Evolutionary conservation across 441 rosid genomes (phyloP).

Genomic region (Pelargonium exstipulatum): DNA sequence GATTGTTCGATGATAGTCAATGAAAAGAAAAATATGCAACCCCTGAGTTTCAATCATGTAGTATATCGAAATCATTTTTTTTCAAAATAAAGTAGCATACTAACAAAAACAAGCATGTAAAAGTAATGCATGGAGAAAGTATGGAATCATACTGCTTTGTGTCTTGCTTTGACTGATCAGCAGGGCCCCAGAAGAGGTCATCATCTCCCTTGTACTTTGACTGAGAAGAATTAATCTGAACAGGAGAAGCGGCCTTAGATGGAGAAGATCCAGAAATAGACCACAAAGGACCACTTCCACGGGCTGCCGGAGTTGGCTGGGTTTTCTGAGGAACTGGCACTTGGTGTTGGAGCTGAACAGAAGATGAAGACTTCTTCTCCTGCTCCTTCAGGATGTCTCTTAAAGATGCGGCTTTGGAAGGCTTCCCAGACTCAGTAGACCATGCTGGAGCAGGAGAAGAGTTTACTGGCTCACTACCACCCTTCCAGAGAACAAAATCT

Average conservation of each 20-base stretch:
- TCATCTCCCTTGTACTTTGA: conserved; percentile 66
- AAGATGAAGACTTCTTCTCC: conserved; percentile 50
- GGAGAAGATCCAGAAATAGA: conserved; percentile 54
- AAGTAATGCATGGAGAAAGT: conserved; percentile 15
- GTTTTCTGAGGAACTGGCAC: conserved; percentile 50
- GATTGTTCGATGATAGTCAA: neutral
- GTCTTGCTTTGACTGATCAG: conserved; percentile 69
- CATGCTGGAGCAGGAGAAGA: conserved; percentile 69
- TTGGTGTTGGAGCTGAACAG: conserved; percentile 42
- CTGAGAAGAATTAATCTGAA: conserved; percentile 50
- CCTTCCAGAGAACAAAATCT: conserved; percentile 92
- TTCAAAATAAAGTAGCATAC: neutral
- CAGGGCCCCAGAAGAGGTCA: conserved; percentile 94
- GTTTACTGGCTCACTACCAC: conserved; percentile 37
- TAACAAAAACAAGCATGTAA: neutral
- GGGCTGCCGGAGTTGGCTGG: conserved; percentile 44
- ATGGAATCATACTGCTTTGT: conserved; percentile 56
- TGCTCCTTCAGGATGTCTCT: conserved; percentile 93
- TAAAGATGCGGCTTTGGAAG: conserved; percentile 60
- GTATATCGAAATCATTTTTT: neutral
- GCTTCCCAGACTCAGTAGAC: conserved; percentile 69
- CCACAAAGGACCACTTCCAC: conserved; percentile 46
- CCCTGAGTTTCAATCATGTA: neutral
- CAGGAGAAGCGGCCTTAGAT: conserved; percentile 53
- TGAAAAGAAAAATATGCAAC: neutral